Evolutionary conservation across 2,329 filamentous ascomycete species (phyloP), one percentile per base, ranked within the genome.

Genomic region (Venturia asperata): DNA sequence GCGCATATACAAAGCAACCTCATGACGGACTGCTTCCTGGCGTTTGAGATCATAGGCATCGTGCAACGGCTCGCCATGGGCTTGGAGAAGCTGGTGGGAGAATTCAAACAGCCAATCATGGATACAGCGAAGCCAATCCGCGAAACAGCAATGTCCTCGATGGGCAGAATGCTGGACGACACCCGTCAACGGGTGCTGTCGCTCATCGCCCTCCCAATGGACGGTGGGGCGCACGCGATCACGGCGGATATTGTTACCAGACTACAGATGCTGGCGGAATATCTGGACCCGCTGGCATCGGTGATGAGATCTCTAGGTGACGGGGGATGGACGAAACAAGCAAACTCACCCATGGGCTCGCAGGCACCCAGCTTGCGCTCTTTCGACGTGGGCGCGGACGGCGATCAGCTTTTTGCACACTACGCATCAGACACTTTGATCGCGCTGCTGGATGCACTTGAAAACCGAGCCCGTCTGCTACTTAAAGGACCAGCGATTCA

Each of bases 31-130:
- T 97, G 93, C 76, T 97, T 91, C 74, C 83, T 99, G 61, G 92
- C 92, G 9, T 99, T 96, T 74, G 94, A 99, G 74, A 90, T 97
- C 41, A 90, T 95, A 41, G 93, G 96, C 71, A 90, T 97, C 67
- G 86, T 97, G 60, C 90, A 91, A 0, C 84, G 83, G 15, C 82
- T 96, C 61, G 92, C 91, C 2, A 87, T 87, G 65, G 87, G 88
- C 47, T 79, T 99, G 4, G 93, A 96, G 68, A 83, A 85, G 5
- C 87, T 88, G 67, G 96, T 92, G 0, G 37, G n/a, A 24, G 91
- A 96, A 71, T 82, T 97, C 66, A 96, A 96, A 74, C 81, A 85
- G 39, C 84, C 91, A 6, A 85, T 99, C 63, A 87, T 90, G 5
- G 91, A 95, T 64, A 90, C 91, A 10, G 79, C 97, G 17, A 92